These are phyloP conservation scores for Collybia sordida DNA, from an alignment of 768 basidiomycete species.

Conservation along the genomic window DNA sequence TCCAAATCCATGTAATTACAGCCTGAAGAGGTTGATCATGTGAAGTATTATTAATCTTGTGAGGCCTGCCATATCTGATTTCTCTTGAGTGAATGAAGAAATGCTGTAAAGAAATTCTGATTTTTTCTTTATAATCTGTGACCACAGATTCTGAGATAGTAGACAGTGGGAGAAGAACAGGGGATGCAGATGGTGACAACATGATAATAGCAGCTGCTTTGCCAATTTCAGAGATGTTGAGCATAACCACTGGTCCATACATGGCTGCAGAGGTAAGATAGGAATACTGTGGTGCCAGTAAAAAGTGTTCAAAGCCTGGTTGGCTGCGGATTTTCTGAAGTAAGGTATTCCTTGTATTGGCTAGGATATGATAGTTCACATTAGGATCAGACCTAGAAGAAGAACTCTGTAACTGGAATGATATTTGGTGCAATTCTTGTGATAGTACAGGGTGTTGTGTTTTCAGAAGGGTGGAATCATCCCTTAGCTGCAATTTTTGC, in stretches of 20 bases:
- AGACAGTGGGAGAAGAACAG: slow-evolving; percentile 18
- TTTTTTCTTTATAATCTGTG: slow-evolving; percentile 9
- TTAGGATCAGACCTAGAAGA: too few species aligned
- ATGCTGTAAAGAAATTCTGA: background rate
- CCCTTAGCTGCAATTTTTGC: too few species aligned
- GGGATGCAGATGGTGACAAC: slow-evolving; percentile 4
- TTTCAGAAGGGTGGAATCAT: too few species aligned
- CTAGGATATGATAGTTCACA: slow-evolving; percentile 3
- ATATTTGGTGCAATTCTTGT: too few species aligned
- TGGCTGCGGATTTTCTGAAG: background rate
- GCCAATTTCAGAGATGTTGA: slow-evolving; percentile 13
- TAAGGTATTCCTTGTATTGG: background rate
- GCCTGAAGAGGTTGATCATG: slow-evolving; percentile 3
- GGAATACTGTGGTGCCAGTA: background rate
- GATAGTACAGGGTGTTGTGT: too few species aligned
- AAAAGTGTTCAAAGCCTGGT: background rate
- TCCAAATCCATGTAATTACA: slow-evolving; percentile 17
- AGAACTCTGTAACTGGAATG: too few species aligned
- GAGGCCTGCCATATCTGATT: background rate
- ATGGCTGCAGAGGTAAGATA: background rate
- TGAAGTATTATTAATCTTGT: background rate
- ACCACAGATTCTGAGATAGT: too few species aligned
- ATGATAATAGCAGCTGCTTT: slow-evolving; percentile 22
- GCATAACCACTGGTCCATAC: too few species aligned
- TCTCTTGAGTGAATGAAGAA: too few species aligned